phyloP scores from a whole-genome alignment of 176 grass and related monocot species.

The Alopecurus myosuroides region DNA sequence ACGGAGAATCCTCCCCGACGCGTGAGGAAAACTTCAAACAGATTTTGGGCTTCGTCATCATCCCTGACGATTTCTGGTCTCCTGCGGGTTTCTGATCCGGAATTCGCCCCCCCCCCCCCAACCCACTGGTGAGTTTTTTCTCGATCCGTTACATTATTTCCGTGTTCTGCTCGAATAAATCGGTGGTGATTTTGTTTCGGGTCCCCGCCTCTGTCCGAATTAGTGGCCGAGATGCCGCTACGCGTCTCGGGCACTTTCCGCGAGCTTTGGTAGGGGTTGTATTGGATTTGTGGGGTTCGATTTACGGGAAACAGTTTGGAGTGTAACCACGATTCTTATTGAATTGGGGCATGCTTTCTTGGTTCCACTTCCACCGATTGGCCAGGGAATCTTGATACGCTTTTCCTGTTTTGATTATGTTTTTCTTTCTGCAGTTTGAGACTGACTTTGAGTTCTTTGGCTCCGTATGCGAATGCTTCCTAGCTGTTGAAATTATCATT shows the following conservation, averaged over 20 bases:
- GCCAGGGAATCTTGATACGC: not conserved
- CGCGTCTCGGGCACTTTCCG: not conserved
- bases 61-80: not conserved
- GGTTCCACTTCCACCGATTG: not conserved
- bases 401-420: not conserved
- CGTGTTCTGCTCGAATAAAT: not conserved
- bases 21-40: not conserved
- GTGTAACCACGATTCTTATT: not conserved
- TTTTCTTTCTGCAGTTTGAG: not conserved
- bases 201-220: not conserved
- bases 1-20: not conserved
- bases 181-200: not conserved
- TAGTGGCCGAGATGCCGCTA: not conserved
- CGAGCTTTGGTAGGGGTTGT: not conserved
- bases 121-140: slow-evolving; percentile 26
- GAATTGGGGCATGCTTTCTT: not conserved
- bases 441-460: not conserved
- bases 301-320: not conserved
- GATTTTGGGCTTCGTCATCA: not conserved
- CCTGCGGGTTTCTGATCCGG: not conserved
- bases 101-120: not conserved
- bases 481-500: not conserved
- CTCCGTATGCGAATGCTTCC: not conserved
- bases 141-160: not conserved
- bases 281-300: not conserved